These are phyloP conservation scores for Pyrenochaeta sp. DNA, from an alignment of 2,329 filamentous ascomycete species.

Conservation along the genomic window DNA sequence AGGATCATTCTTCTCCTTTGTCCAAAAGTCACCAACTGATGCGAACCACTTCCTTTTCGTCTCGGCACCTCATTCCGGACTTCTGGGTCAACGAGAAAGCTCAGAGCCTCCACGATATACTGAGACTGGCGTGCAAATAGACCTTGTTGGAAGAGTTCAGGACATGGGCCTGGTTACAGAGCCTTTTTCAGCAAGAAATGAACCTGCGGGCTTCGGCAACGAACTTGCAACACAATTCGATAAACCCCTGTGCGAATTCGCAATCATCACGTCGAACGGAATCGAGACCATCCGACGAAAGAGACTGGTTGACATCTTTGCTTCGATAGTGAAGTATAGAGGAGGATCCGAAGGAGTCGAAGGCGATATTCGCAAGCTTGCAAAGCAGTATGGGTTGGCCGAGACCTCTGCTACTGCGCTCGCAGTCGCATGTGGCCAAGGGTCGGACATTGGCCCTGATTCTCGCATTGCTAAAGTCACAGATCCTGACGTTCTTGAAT, in stretches of 20 bases:
- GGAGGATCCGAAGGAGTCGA: conserved; percentile 82
- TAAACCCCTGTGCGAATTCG: conserved; percentile 79
- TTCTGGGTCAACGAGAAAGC: conserved; percentile 69
- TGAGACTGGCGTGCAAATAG: conserved; percentile 82
- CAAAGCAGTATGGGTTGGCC: conserved; percentile 82
- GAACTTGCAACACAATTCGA: conserved; percentile 98
- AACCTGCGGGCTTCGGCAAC: conserved; percentile 83
- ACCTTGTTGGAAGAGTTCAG: conserved; percentile 75
- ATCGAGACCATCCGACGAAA: conserved; percentile 85
- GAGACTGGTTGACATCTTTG: conserved; percentile 90
- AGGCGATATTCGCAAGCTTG: conserved; percentile 81
- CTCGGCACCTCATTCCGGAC: conserved; percentile 84
- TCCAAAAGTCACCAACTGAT: conserved; percentile 67
- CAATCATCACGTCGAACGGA: conserved; percentile 88
- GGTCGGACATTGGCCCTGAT: conserved; percentile 77
- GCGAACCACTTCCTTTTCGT: conserved; percentile 77
- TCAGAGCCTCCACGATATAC: conserved; percentile 67
- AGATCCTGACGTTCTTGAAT: conserved; percentile 85
- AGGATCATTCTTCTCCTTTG: conserved; percentile 89
- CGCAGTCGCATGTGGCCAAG: conserved; percentile 94
- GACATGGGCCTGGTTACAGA: conserved; percentile 79
- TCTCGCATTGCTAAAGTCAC: conserved; percentile 73
- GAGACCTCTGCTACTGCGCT: conserved; percentile 91
- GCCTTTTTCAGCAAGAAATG: conserved; percentile 69
- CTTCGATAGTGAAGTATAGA: conserved; percentile 76